phyloP scores from a whole-genome alignment of 768 basidiomycete species.

The Calvatia gigantea region DNA sequence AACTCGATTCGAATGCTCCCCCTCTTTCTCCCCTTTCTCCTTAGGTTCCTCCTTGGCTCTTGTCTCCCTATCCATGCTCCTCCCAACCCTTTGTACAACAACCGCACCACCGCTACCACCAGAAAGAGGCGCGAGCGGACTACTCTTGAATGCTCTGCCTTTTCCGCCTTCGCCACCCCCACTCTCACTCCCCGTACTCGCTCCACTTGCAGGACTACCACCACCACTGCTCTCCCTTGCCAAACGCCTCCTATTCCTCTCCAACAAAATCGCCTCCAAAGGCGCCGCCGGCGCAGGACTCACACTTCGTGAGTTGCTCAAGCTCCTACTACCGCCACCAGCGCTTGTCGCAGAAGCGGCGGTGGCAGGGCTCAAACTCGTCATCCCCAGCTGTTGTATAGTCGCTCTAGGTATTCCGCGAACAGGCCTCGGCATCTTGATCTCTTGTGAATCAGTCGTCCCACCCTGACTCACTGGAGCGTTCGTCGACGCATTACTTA shows the following conservation, averaged over 20 bases:
- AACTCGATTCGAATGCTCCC: too few relatives aligned
- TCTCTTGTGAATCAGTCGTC: not conserved
- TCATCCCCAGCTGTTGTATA: conserved; percentile 3
- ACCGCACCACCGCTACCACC: conserved; percentile 9
- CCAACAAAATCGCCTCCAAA: conserved; percentile 63
- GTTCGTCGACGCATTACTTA: conserved; percentile 1
- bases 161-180: conserved; percentile 27
- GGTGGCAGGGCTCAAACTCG: not conserved
- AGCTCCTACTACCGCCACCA: not conserved
- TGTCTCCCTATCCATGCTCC: conserved; percentile 18
- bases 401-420: not conserved
- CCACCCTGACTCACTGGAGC: not conserved
- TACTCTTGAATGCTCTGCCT: conserved; percentile 71
- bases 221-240: conserved; percentile 15
- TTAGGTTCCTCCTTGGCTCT: not conserved
- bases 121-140: conserved; percentile 38
- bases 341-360: conserved; percentile 18
- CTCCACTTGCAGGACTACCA: not conserved
- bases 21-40: not conserved
- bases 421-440: conserved; percentile 9
- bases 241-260: conserved; percentile 55
- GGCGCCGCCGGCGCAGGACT: conserved; percentile 57
- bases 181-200: conserved; percentile 8
- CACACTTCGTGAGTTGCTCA: conserved; percentile 27
- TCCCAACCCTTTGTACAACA: conserved; percentile 3